phyloP scores from a whole-genome alignment of 768 basidiomycete genomes.

The Psilocybe sp. region DNA sequence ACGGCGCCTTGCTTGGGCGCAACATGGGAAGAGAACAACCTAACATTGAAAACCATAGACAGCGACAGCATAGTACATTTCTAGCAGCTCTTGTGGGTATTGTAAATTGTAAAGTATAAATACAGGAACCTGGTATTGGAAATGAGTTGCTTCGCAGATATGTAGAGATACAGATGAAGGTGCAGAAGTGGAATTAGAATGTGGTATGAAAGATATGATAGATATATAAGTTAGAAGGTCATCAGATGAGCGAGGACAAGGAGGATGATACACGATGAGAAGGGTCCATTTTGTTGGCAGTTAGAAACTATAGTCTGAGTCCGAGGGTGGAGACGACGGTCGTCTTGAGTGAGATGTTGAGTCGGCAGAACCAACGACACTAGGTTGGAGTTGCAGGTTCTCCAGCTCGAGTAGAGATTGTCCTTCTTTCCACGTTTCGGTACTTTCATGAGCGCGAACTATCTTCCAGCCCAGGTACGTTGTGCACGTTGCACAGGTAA shows the following conservation, averaged over 20 bases:
- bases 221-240: too few species aligned
- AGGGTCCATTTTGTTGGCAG: not conserved
- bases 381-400: constrained; percentile 32
- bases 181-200: too few species aligned
- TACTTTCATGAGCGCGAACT: constrained; percentile 48
- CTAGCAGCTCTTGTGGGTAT: too few species aligned
- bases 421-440: constrained; percentile 66
- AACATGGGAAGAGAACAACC: too few species aligned
- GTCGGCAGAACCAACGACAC: constrained; percentile 13
- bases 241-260: not conserved
- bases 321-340: constrained; percentile 32
- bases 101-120: too few species aligned
- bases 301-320: constrained; percentile 29
- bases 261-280: not conserved
- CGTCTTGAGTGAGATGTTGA: constrained; percentile 16
- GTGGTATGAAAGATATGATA: too few species aligned
- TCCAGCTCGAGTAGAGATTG: constrained; percentile 57
- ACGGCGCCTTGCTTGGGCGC: too few species aligned
- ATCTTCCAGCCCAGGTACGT: constrained; percentile 65
- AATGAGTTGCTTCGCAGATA: too few species aligned
- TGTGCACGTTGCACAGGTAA: constrained; percentile 47
- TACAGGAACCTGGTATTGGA: too few species aligned
- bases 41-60: too few species aligned
- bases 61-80: too few species aligned
- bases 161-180: too few species aligned